Base-by-base conservation (phyloP, 140 eudicot species). In the Bidens hawaiensis region DNA sequence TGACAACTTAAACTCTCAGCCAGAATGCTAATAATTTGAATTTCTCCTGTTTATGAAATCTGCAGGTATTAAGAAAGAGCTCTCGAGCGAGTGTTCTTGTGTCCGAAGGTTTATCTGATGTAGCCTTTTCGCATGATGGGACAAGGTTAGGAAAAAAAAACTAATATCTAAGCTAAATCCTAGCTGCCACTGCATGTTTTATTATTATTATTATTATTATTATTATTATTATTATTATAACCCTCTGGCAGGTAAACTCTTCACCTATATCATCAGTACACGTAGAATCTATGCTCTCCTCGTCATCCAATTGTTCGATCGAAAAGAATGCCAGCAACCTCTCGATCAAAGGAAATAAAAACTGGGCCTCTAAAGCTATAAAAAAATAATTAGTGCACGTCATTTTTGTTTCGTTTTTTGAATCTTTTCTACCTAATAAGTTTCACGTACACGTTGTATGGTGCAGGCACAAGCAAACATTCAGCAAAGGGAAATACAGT, bases 401-500 rank as follows among this genome's bases (percentile, higher is more conserved):
- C 23, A 14, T 26, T 24, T 46, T 67, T 61, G 59, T 52, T 38
- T 46, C n/a, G n/a, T 54, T n/a, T 69, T 27, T 71, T 50, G 24
- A 16, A 30, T 5, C 42, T 36, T 27, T 6, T 6, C 22, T 34
- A 46, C 46, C 36, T 18, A 56, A 19, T 56, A 26, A 46, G 33
- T n/a, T 13, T 12, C n/a, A 25, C 18, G 11, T 38, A 13, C 18
- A 38, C 30, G n/a, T n/a, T n/a, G n/a, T 49, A 53, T 47, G 46
- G 28, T 68, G 73, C 84, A 89, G 97, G 97, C 97, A 30, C 97
- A 89, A 64, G 80, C 95, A 78, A 65, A 67, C 64, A 85, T 89
- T 48, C 69, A 80, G 58, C 34, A 4, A 3, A 30, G 6, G 34
- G 34, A 30, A 30, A 30, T 30, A 30, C 6, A 30, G 34, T 30